Base-by-base conservation (phyloP, 2,329 filamentous ascomycete genomes). In the Bisporella sp. region DNA sequence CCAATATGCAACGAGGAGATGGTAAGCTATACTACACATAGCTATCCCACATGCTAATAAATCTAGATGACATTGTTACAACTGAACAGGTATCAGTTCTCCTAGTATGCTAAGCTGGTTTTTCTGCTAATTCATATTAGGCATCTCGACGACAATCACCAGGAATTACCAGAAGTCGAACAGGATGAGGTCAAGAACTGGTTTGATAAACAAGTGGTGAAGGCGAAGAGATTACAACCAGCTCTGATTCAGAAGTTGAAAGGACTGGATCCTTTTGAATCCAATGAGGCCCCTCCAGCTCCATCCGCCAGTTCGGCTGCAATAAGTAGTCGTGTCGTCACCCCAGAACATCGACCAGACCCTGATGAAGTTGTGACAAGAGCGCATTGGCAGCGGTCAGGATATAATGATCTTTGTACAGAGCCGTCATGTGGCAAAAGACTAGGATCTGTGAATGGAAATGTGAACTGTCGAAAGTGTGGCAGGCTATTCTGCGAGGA, bases 1-100 rank as follows among this genome's bases (percentile, higher is more conserved):
- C 93, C 93, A n/a, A 99, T 99, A 65, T 99, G 93, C 70, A 90
- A 84, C 60, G 95, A 97, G 71, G 91, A 96, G 69, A 99, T 99
- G 93, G 90, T 93, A 72, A 28, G 57, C 55, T 53, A 21, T 21
- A 37, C 41, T 33, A 45, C 45, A 28, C 28, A 46, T 33, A 28
- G 44, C 31, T 7, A 11, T 33, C n/a, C 12, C 1, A 9, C 44
- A 13, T 48, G 46, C 58, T 66, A 53, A 64, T 45, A 48, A n/a
- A 13, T 5, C 50, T 62, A 95, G 89, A 77, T 97, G 64, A 97
- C 93, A 11, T 72, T 99, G 45, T 73, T 99, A 39, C 93, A 99
- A 71, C 74, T 99, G 40, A 97, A 99, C 66, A 82, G 84, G 80
- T 82, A 42, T 4, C 8, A 28, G 4, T 21, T 21, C 21, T 3